phyloP scores from a whole-genome alignment of 2,329 filamentous ascomycete genomes.

The Ophiostoma novo-ulmi region DNA sequence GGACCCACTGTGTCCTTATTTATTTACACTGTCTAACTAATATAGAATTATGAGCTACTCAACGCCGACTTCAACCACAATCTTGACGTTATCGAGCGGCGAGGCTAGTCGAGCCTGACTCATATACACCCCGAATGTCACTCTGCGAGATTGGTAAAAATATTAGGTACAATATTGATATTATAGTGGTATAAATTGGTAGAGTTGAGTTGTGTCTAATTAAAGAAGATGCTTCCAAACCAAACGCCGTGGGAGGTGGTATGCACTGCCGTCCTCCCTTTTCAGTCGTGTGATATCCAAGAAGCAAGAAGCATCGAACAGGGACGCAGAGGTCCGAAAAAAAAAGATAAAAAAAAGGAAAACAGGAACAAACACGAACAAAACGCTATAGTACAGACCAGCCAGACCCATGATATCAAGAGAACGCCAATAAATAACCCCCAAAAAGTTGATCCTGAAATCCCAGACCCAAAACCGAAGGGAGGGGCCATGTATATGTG shows the following conservation, averaged over 20 bases:
- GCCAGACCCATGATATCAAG: slow-evolving; percentile 13
- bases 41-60: not conserved
- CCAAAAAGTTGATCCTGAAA: not conserved
- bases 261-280: slow-evolving; percentile 7
- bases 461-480: not conserved
- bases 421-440: not conserved
- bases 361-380: not conserved
- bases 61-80: not conserved
- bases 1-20: not conserved
- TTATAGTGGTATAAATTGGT: slow-evolving; percentile 21
- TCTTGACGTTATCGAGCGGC: not conserved
- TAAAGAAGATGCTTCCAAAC: slow-evolving; percentile 3
- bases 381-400: slow-evolving; percentile 9
- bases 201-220: slow-evolving; percentile 21
- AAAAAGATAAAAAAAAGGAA: slow-evolving; percentile 16
- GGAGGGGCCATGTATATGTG: slow-evolving; percentile 10
- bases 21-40: not conserved
- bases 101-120: not conserved
- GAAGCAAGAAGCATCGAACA: slow-evolving; percentile 11
- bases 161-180: slow-evolving; percentile 16
- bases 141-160: not conserved
- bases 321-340: slow-evolving; percentile 6
- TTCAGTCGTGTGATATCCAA: slow-evolving; percentile 13
- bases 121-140: not conserved
- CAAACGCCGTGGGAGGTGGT: slow-evolving; percentile 18